phyloP scores from a whole-genome alignment of 352 stramenopile species.

The Nothophytophthora sp. region DNA sequence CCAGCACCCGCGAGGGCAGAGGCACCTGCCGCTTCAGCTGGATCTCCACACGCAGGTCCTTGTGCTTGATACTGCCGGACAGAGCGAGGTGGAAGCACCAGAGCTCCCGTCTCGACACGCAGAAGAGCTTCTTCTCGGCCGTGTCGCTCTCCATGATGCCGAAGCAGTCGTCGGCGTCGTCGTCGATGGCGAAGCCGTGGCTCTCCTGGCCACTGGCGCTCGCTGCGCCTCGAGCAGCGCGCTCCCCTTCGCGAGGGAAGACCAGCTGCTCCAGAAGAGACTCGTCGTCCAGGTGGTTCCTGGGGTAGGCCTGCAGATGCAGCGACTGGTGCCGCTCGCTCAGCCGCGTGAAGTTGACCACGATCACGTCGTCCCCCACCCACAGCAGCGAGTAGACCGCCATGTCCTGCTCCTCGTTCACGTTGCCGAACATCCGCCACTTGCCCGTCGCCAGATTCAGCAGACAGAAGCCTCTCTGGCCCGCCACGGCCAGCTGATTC shows the following conservation, averaged over 20 bases:
- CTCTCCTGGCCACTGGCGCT: neutral
- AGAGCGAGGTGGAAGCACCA: slow-evolving; percentile 53
- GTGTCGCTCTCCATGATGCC: slow-evolving; percentile 61
- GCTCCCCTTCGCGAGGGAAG: slow-evolving; percentile 33
- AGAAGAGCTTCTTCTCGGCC: slow-evolving; percentile 53
- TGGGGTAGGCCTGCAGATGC: slow-evolving; percentile 69
- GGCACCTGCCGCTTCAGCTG: slow-evolving; percentile 47
- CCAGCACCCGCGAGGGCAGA: slow-evolving; percentile 38
- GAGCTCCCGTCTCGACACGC: slow-evolving; percentile 54
- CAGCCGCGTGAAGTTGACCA: slow-evolving; percentile 61
- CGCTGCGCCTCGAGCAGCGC: slow-evolving; percentile 10
- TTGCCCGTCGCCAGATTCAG: slow-evolving; percentile 68
- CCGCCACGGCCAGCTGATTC: slow-evolving; percentile 69
- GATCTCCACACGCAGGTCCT: slow-evolving; percentile 40
- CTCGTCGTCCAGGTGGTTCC: slow-evolving; percentile 76
- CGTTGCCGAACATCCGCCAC: slow-evolving; percentile 85
- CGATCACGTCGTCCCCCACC: slow-evolving; percentile 64
- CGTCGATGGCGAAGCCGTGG: slow-evolving; percentile 1
- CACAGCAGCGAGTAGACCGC: slow-evolving; percentile 65
- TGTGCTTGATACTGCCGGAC: slow-evolving; percentile 42
- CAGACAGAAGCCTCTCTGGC: slow-evolving; percentile 73
- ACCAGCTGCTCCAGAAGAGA: slow-evolving; percentile 51
- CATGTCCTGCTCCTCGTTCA: slow-evolving; percentile 83
- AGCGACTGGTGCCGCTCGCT: slow-evolving; percentile 55
- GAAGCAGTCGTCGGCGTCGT: slow-evolving; percentile 38